Evolutionary conservation across 2,329 filamentous ascomycete genomes (phyloP), one percentile per base, ranked within the genome.

Genomic region (Diaporthe amygdali): DNA sequence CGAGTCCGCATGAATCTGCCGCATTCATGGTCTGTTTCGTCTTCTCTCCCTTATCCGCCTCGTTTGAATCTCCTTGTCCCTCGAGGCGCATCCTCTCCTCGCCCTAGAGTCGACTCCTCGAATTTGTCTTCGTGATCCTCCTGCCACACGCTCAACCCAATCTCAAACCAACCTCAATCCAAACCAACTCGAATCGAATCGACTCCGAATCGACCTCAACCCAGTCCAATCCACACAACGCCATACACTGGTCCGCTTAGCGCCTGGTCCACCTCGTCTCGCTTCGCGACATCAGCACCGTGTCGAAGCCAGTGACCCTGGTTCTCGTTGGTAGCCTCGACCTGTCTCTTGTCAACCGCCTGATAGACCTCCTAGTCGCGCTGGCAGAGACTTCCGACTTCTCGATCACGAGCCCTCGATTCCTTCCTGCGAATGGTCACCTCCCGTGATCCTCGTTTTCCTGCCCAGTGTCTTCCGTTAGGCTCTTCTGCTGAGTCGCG

Each of bases 401-500:
- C 49, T 68, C 66, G 56, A 69, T 59, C 20, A 47, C 51, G 44
- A 54, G 17, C 44, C 30, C 32, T 47, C 56, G 66, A 67, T 20
- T 49, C 46, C 64, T 52, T 27, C 27, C 68, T 68, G 64, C 68
- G 46, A 64, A 69, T 56, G 51, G 54, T 64, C 69, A 54, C 30
- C 52, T 63, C 73, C 67, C 49, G 66, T 70, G 49, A 72, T 66
- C 70, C 64, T 72, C 68, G 66, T 73, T 56, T 61, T 54, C 22
- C 54, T 47, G 67, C 22, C 71, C 39, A 55, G 68, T 49, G 47
- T 72, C 70, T 74, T 74, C 74, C 74, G 34, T 32, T 66, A 56
- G 61, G 55, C 70, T 52, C 63, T 47, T 27, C 47, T 84, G 81
- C 85, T 81, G 77, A 78, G 75, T 77, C 81, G 81, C 82, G 84